Evolutionary conservation across 805 yeast genomes (phyloP), one percentile per base, ranked within the genome.

Genomic region (Candida patagonica): DNA sequence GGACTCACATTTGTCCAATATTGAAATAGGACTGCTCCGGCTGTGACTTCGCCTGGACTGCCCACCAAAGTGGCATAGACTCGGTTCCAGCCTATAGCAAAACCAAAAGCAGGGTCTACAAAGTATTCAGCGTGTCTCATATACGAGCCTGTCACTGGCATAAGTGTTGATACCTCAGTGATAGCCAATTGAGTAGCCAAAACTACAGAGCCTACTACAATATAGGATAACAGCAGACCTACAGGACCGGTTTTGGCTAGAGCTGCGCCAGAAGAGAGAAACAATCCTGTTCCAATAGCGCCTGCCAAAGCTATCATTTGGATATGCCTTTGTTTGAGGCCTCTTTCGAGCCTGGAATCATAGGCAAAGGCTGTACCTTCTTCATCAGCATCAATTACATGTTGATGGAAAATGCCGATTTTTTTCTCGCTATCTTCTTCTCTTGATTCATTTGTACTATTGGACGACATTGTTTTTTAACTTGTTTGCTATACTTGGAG

Each of bases 21-120:
- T 53, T 83, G 87, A 30, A 84, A 68, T 50, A 85, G 76, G 6
- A 84, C 72, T 49, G 82, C 80, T 7, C 80, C 86, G 6, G 86
- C 80, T 8, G 80, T 80, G 37, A 84, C 78, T 60, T 85, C 94
- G 51, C 78, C 81, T 1, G 94, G 94, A 38, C 84, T 79, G 43
- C 78, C 76, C 0, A 81, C 77, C 47, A 86, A 77, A 52, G 80
- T 79, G 51, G 81, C 62, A 47, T 81, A 67, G 73, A 82, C 80
- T 51, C 79, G 82, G 53, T 81, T 81, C 80, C 84, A 83, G 20
- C 88, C 86, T 2, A 80, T 74, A 66, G 73, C 73, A 32, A 80
- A 71, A 47, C 81, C 89, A 42, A 79, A 60, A 0, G 92, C 81
- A 35, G 76, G 78, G 55, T 82, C 89, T 37, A 76, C 74, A 56